Conservation (phyloP, 2,329 filamentous ascomycete species). For the Lasiodiplodia sp. region DNA sequence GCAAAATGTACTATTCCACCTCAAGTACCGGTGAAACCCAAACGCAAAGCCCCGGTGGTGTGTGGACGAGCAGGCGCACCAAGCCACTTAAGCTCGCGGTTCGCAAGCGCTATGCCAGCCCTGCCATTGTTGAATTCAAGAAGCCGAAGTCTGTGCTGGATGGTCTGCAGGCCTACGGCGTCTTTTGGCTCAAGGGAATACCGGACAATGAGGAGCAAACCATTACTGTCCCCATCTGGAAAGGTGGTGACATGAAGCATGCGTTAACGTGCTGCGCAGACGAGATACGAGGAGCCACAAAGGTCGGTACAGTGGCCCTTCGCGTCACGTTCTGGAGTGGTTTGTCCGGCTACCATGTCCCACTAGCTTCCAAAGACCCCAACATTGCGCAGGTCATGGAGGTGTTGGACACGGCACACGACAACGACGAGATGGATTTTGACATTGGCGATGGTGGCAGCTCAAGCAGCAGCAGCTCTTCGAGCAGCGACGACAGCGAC, state of each 20-base stretch:
- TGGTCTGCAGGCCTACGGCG: constrained; percentile 61
- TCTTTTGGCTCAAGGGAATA: constrained; percentile 75
- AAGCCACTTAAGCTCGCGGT: constrained; percentile 63
- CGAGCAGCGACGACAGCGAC: constrained; percentile 26
- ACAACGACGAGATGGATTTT: constrained; percentile 58
- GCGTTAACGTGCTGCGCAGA: constrained; percentile 55
- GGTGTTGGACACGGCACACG: constrained; percentile 67
- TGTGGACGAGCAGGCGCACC: constrained; percentile 61
- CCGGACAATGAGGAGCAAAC: constrained; percentile 70
- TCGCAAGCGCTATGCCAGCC: constrained; percentile 66
- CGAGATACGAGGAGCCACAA: constrained; percentile 49
- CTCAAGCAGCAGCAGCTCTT: constrained; percentile 24
- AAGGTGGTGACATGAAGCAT: constrained; percentile 64
- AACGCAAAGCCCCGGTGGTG: constrained; percentile 42
- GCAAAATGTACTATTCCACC: constrained; percentile 62
- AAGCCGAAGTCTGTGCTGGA: constrained; percentile 61
- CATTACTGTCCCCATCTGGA: constrained; percentile 69
- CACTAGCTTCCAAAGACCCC: constrained; percentile 61
- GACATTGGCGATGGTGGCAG: constrained; percentile 35
- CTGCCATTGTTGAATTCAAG: constrained; percentile 66
- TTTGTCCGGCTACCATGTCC: constrained; percentile 65
- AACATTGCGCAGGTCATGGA: constrained; percentile 68
- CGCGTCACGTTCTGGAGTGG: constrained; percentile 68
- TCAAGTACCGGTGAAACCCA: constrained; percentile 36
- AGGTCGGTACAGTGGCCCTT: constrained; percentile 65